Base-by-base conservation (phyloP, 129 eudicot genomes). In the Logfia minima region DNA sequence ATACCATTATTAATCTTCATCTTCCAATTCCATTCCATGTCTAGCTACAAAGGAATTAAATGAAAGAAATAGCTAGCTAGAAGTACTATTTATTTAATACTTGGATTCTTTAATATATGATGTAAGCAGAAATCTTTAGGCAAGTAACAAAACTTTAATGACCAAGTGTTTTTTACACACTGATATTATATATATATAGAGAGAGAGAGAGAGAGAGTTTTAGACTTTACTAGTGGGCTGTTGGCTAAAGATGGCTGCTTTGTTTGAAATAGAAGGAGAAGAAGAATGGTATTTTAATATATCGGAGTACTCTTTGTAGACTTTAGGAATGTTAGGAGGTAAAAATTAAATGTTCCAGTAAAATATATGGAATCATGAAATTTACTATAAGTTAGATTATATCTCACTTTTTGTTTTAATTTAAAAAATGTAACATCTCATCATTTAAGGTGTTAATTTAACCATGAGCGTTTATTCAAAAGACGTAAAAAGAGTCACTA, bases 21-120 rank as follows among this genome's bases (percentile, higher is more conserved):
- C 84, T 32, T 67, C 75, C 79, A 74, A 41, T 80, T 74, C 65
- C 48, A 31, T 41, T 80, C 75, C 84, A 67, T 80, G 1, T 58
- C 23, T 18, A 41, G 1, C 26, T 66, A 34, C 70, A 19, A 80
- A 14, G 53, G 63, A 58, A 55, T 74, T 21, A 8, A 75, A 0
- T n/a, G 63, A 31, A 70, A 58, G 19, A 39, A 26, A 69, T 69
- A 32, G 51, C 1, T 45, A 45, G 53, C 34, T 31, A 76, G 2
- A 78, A 28, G n/a, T 45, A 1, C 23, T 71, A 43, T 48, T 79
- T 34, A 80, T 45, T 13, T 45, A 45, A 66, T 65, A 48, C 24
- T 65, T 76, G 70, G 61, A 66, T 73, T 73, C 61, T 66, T 55
- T 74, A 41, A 45, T 43, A 13, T 43, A 58, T 74, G 69, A 66